Base-by-base conservation (phyloP, 352 stramenopile genomes). In the Detonula confervacea region DNA sequence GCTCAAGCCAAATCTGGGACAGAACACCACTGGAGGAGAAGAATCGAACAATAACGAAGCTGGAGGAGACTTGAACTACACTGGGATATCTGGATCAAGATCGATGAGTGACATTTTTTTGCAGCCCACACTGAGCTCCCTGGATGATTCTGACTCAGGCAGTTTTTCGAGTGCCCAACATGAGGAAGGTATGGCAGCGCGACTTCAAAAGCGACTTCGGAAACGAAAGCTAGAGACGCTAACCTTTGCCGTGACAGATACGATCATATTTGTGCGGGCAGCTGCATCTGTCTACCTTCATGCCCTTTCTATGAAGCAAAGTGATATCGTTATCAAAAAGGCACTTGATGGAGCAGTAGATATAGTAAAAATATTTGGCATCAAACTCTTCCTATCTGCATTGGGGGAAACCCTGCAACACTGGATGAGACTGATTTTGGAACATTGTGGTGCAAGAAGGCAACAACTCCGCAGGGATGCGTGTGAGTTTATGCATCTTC, bases 361-460 rank as follows among this genome's bases (percentile, higher is more conserved):
- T 74, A 83, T 94, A 20, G 77, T 95, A 0, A 93, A 94, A 55
- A 93, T 94, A 37, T 93, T 94, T 83, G 90, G 90, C 2, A 90
- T 95, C 25, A 91, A 93, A 73, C 64, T 92, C 22, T 95, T 95
- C 59, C 80, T 94, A 12, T 73, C 88, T 65, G 87, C 88, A 44
- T 69, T 95, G 3, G 87, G 89, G 20, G 89, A 95, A 68, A 94
- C 87, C n/a, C 75, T 95, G 14, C 89, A 95, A 65, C 88, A 95
- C 75, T 95, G 87, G 90, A 92, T 95, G 81, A 63, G 90, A 66
- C 81, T 94, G 16, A 86, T 92, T 67, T 75, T 90, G 25, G 83
- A 93, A 20, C 89, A 93, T 66, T 93, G 88, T 74, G 90, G 90
- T 51, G 84, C 88, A n/a, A 54, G 90, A 55, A 79, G 90, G 30